Base-by-base conservation (phyloP, 495 filamentous ascomycete genomes). In the Talaromyces borbonicus region DNA sequence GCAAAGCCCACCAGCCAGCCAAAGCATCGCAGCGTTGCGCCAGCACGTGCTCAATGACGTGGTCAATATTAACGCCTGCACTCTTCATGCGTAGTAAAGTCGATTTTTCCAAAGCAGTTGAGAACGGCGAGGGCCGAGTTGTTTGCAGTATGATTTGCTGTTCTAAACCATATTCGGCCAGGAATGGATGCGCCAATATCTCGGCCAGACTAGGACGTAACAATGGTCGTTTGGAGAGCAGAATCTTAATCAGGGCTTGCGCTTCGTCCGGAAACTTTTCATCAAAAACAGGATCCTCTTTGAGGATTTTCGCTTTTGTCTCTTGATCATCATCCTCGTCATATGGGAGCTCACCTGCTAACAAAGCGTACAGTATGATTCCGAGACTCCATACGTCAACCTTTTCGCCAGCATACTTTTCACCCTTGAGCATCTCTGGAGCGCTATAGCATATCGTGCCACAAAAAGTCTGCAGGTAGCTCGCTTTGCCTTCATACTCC, bases 361-460 rank as follows among this genome's bases (percentile, higher is more conserved):
- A 70, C 25, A 98, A 71, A 29, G 92, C 90, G 62, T 93, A 97
- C 16, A 98, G 75, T 51, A 98, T 98, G 39, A 97, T 88, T 0
- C 92, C 92, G 54, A 98, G 63, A 60, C 92, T 97, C 92, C 92
- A 98, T 5, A 97, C 87, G 59, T 98, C 92, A 46, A 98, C 92
- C 61, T 93, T 95, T 66, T 96, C 90, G 1, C 88, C 90, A 0
- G 88, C 90, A 58, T 98, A 98, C 59, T 93, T 97, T 64, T 98
- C 92, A 29, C 89, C 93, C 59, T 92, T 95, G 26, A 98, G 74
- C 92, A 98, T 97, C 59, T 98, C 92, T 2, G 92, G 92, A 6
- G 92, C 92, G 49, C 87, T 94, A 63, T 98, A 98, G 66, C 90
- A 96, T 49, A 98, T 81, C 3, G 92, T 98, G 12, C 92, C 92